Percentiles rank a stretch among this genome's conserved stretches.
These are phyloP conservation scores for Penicillium antarcticum DNA, from an alignment of 495 filamentous ascomycete species.

Conservation along the genomic window DNA sequence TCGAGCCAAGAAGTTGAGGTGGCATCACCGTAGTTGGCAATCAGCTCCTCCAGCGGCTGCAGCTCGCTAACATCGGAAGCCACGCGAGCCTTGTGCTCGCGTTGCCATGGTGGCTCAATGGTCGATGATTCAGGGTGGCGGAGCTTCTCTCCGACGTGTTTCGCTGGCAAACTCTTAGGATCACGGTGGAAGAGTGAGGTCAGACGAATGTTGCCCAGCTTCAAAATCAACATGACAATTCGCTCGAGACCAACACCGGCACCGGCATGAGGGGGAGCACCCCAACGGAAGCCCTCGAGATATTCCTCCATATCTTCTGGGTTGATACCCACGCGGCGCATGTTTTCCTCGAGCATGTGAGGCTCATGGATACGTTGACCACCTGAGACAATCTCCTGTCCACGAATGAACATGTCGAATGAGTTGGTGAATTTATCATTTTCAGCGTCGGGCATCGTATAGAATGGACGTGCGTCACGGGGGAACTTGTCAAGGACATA, in stretches of 20 bases:
- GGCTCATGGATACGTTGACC: conserved; percentile 90
- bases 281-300: conserved; percentile 82
- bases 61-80: conserved; percentile 48
- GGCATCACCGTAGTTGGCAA: conserved; percentile 87
- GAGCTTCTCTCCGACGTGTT: conserved; percentile 47
- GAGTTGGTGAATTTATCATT: conserved; percentile 78
- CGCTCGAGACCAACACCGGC: conserved; percentile 89
- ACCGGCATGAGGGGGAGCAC: conserved; percentile 84
- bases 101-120: conserved; percentile 58
- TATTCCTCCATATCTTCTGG: conserved; percentile 81
- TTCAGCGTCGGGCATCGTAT: conserved; percentile 83
- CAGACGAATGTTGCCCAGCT: conserved; percentile 83
- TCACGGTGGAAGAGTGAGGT: conserved; percentile 83
- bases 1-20: conserved; percentile 87
- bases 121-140: conserved; percentile 80
- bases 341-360: conserved; percentile 66
- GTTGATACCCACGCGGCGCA: conserved; percentile 72
- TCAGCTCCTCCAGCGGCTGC: conserved; percentile 73
- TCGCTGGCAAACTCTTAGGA: conserved; percentile 71
- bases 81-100: conserved; percentile 33
- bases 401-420: conserved; percentile 92
- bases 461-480: conserved; percentile 78
- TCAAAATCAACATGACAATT: conserved; percentile 76
- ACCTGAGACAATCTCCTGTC: conserved; percentile 88
- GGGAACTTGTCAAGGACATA: conserved; percentile 96